Percentiles rank a stretch among this genome's conserved stretches.
Conservation (phyloP, 1,284 basidiomycete species). For the Ustilago vetiveriae region DNA sequence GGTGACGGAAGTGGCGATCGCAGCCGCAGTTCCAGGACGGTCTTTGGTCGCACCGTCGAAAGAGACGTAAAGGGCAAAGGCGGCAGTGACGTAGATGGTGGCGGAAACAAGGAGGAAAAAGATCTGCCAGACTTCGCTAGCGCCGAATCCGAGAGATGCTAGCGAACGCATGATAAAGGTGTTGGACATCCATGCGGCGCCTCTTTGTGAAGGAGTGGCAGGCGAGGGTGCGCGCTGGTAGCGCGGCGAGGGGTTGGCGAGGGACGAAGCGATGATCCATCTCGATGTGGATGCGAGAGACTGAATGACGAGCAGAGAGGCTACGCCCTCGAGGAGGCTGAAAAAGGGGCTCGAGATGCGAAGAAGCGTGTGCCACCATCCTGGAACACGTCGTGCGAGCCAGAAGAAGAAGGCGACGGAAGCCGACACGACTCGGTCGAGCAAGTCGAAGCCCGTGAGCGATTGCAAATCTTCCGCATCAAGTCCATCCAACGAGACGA, state of each 20-base stretch:
- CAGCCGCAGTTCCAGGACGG: conserved; percentile 55
- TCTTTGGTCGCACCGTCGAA: conserved; percentile 61
- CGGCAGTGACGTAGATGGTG: conserved; percentile 61
- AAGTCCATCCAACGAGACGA: background rate
- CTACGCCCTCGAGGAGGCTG: conserved; percentile 64
- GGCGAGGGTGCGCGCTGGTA: conserved; percentile 72
- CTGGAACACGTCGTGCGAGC: conserved; percentile 53
- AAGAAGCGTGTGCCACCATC: conserved; percentile 61
- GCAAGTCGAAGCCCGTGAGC: conserved; percentile 20
- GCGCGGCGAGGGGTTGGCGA: conserved; percentile 76
- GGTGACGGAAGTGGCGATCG: conserved; percentile 60
- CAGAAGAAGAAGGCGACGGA: conserved; percentile 51
- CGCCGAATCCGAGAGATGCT: conserved; percentile 56
- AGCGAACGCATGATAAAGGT: conserved; percentile 50
- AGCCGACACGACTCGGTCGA: conserved; percentile 24
- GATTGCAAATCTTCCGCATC: conserved; percentile 17
- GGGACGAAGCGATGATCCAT: conserved; percentile 72
- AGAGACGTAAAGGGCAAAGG: conserved; percentile 59
- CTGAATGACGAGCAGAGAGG: conserved; percentile 65
- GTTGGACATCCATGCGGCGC: conserved; percentile 35
- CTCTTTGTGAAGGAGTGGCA: background rate
- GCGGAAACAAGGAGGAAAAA: conserved; percentile 63
- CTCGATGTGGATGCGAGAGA: conserved; percentile 56
- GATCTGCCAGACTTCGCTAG: conserved; percentile 64
- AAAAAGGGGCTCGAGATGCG: conserved; percentile 62